Evolutionary conservation across 495 filamentous ascomycete species (phyloP), one percentile per base, ranked within the genome.

Genomic region (Extremus antarcticus): DNA sequence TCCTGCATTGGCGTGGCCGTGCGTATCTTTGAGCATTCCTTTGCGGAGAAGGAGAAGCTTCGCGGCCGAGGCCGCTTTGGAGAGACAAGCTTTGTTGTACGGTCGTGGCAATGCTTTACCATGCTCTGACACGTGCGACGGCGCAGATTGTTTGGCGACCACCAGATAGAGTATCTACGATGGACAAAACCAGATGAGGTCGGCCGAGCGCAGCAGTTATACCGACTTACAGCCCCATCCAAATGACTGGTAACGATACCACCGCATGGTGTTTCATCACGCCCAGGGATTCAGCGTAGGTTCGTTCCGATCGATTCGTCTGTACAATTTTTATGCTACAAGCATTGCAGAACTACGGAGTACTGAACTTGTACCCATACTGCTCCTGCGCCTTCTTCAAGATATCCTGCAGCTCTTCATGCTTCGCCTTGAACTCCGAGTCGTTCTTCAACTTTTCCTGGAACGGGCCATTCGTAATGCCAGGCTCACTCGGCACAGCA

Each of bases 321-420:
- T n/a, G n/a, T n/a, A n/a, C n/a, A n/a, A n/a, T n/a, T n/a, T n/a
- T n/a, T n/a, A n/a, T n/a, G n/a, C n/a, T n/a, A 35, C 13, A 35
- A 35, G 29, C 29, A 7, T 35, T 4, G 7, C 13, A 7, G 29
- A 7, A 13, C 40, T 46, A 55, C 24, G 53, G 43, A 43, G 24
- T 55, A 1, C 22, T 21, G 49, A 63, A 69, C 55, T 62, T 62
- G 53, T 70, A 70, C 13, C 55, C 53, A 48, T 69, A 69, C 56
- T 69, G 50, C 56, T 69, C 58, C 53, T 70, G 69, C 41, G 65
- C 66, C 32, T 56, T 60, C n/a, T 57, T 41, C 35, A 63, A 55
- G 35, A 48, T 9, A 7, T 65, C 62, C 49, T 25, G 29, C 22
- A 68, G 38, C 40, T 54, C 51, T 38, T 59, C 43, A 50, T 69